phyloP scores from a whole-genome alignment of 2,329 filamentous ascomycete species.

The Colletotrichum sp. region DNA sequence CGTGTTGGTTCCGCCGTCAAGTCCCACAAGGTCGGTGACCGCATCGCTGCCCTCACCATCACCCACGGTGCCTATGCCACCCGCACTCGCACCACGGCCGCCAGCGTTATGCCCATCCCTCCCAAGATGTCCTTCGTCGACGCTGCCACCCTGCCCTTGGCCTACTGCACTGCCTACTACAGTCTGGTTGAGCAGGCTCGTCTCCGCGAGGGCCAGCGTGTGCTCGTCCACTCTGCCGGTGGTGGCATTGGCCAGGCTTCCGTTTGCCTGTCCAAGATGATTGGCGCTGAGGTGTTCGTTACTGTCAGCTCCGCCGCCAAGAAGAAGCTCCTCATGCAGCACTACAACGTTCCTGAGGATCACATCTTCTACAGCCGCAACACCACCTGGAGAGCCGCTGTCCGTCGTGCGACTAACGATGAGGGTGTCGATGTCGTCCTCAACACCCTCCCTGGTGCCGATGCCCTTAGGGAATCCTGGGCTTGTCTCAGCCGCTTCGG shows the following conservation, averaged over 20 bases:
- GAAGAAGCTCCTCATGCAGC: slow-evolving; percentile 31
- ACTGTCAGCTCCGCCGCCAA: slow-evolving; percentile 36
- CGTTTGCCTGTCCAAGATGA: slow-evolving; percentile 33
- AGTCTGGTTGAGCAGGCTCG: slow-evolving; percentile 36
- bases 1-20: slow-evolving; percentile 33
- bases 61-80: slow-evolving; percentile 25
- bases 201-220: slow-evolving; percentile 30
- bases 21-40: slow-evolving; percentile 34
- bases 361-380: slow-evolving; percentile 33
- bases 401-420: slow-evolving; percentile 32
- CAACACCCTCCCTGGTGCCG: slow-evolving; percentile 49
- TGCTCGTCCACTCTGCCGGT: slow-evolving; percentile 41
- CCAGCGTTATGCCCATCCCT: slow-evolving; percentile 39
- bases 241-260: slow-evolving; percentile 42
- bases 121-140: slow-evolving; percentile 39
- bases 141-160: slow-evolving; percentile 35
- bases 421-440: slow-evolving; percentile 40
- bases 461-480: slow-evolving; percentile 46
- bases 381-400: slow-evolving; percentile 31
- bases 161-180: slow-evolving; percentile 38
- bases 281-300: slow-evolving; percentile 36
- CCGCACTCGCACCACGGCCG: slow-evolving; percentile 23
- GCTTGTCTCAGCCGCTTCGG: slow-evolving; percentile 48
- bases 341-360: slow-evolving; percentile 28
- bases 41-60: slow-evolving; percentile 25